These are phyloP conservation scores for Coemansia sp. DNA, from an alignment of 192 early-diverging fungal species.

Conservation along the genomic window DNA sequence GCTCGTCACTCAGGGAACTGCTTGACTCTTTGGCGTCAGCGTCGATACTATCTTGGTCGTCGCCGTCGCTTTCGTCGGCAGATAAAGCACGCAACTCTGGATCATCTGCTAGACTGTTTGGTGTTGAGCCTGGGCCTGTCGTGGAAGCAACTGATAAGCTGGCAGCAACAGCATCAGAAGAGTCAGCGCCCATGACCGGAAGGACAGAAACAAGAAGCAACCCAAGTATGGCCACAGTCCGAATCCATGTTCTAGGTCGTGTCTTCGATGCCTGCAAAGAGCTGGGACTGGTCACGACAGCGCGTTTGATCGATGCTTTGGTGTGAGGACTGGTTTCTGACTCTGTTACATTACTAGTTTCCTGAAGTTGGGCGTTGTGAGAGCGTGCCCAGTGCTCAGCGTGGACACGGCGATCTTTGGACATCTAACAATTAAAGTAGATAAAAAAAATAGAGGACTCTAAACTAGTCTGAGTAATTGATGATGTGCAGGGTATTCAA, in stretches of 20 bases:
- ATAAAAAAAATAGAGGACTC: too few relatives aligned
- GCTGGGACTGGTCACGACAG: background rate
- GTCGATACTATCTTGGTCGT: background rate
- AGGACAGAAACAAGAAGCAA: conserved; percentile 20
- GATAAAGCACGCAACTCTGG: background rate
- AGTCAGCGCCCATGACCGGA: conserved; percentile 27
- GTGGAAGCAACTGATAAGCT: background rate
- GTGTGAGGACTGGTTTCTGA: background rate
- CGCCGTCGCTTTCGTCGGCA: background rate
- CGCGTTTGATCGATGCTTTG: background rate
- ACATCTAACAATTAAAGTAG: conserved; percentile 8
- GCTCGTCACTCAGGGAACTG: background rate
- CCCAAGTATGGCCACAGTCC: conserved; percentile 20
- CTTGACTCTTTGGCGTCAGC: background rate
- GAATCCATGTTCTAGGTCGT: conserved; percentile 13
- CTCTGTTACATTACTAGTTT: background rate
- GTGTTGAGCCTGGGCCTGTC: background rate
- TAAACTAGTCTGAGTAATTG: too few relatives aligned
- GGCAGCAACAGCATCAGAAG: conserved; percentile 5
- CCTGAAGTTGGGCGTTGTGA: background rate
- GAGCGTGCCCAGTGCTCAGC: conserved; percentile 16
- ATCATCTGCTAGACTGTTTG: background rate
- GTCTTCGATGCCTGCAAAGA: background rate
- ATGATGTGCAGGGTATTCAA: too few relatives aligned
- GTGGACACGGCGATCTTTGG: conserved; percentile 10